Base-by-base conservation (phyloP, 164 flowering plant genomes). In the Tetrastigma voinierianum region DNA sequence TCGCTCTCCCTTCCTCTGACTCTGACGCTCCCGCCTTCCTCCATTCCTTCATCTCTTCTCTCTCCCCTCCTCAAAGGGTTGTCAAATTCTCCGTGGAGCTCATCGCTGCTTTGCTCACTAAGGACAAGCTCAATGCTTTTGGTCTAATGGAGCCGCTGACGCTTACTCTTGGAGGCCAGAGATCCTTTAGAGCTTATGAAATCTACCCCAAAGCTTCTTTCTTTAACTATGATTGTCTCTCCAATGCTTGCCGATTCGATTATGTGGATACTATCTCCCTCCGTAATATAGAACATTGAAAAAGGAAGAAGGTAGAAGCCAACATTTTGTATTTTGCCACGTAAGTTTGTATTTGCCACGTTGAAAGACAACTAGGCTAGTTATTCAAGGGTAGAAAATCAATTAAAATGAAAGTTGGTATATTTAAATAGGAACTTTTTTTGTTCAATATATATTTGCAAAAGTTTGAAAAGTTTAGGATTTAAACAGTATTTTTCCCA, bases 241-340 rank as follows among this genome's bases (percentile, higher is more conserved):
- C 98, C 1, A 90, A 93, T 75, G 98, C 91, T 49, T 90, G 96
- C 62, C 80, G 97, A 69, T 94, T 91, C 55, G 98, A 94, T 65
- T 91, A 90, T 45, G 74, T 91, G 0, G 98, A 94, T 64, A 20
- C 55, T 45, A 58, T 47, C 10, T 19, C 67, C 9, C 73, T 59
- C 4, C 54, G 65, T 8, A 87, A 82, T 64, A 83, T n/a, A n/a
- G n/a, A n/a, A n/a, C n/a, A n/a, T n/a, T n/a, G n/a, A n/a, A n/a
- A n/a, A n/a, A n/a, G n/a, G n/a, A n/a, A n/a, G n/a, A n/a, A n/a
- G n/a, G n/a, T n/a, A n/a, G n/a, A n/a, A n/a, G n/a, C n/a, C n/a
- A n/a, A n/a, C n/a, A n/a, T n/a, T n/a, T n/a, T n/a, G n/a, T n/a
- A n/a, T n/a, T n/a, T n/a, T n/a, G n/a, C n/a, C n/a, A n/a, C n/a